These are phyloP conservation scores for Aristolochia californica DNA, from an alignment of 164 flowering plant genomes.

Conservation along the genomic window DNA sequence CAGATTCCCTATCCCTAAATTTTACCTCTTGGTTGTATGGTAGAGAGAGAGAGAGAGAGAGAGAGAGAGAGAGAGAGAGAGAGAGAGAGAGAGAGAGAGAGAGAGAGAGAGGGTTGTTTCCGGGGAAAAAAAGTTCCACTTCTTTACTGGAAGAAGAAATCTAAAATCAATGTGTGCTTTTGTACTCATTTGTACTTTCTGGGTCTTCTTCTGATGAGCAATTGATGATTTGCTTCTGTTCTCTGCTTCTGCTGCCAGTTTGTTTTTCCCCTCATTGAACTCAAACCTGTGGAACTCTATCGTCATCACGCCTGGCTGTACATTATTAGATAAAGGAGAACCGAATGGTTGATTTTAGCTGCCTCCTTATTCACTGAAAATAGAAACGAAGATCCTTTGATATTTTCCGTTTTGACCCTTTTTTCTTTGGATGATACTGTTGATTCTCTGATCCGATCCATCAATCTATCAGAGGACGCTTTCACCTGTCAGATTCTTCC, in stretches of 20 bases:
- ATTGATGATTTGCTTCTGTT: too few relatives aligned
- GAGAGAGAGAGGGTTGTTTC: neutral
- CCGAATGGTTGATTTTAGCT: too few relatives aligned
- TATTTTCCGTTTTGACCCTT: neutral
- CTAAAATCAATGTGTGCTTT: neutral
- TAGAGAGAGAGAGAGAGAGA: slow-evolving; percentile 1
- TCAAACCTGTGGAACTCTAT: too few relatives aligned
- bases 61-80: slow-evolving; percentile 2
- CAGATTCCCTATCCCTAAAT: slow-evolving; percentile 31
- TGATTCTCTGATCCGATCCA: slow-evolving; percentile 7
- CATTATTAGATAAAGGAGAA: too few relatives aligned
- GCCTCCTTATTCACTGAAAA: too few relatives aligned
- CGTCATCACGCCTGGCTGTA: too few relatives aligned
- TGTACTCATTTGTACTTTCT: neutral
- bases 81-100: neutral
- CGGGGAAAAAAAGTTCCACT: neutral
- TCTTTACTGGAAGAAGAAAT: neutral
- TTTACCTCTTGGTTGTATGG: slow-evolving; percentile 20
- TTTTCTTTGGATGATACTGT: neutral
- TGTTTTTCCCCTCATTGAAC: neutral
- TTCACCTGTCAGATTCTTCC: neutral
- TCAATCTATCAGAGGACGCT: slow-evolving; percentile 3
- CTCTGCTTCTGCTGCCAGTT: neutral
- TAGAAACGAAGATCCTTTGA: neutral
- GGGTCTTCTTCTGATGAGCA: neutral